These are phyloP conservation scores for Erodium trifolium DNA, from an alignment of 441 rosid species.

Conservation along the genomic window DNA sequence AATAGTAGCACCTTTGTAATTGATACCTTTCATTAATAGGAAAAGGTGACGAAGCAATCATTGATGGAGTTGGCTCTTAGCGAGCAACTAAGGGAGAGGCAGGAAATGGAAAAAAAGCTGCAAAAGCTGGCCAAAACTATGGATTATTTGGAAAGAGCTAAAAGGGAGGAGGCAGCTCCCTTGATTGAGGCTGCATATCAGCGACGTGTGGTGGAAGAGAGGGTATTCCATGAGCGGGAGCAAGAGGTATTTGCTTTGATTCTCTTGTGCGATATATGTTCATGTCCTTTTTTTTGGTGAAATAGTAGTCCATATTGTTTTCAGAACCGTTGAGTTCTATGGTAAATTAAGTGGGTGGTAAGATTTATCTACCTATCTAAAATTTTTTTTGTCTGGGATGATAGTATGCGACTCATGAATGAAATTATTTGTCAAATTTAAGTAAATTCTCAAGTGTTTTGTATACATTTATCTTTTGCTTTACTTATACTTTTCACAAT, in stretches of 20 bases:
- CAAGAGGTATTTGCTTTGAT: constrained; percentile 47
- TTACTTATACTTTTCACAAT: too few species aligned
- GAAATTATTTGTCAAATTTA: too few species aligned
- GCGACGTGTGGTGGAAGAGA: constrained; percentile 74
- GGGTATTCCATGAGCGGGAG: constrained; percentile 72
- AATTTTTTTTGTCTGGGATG: too few species aligned
- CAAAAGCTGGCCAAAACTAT: constrained; percentile 80
- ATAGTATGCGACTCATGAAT: too few species aligned
- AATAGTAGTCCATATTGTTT: background rate
- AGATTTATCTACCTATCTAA: background rate
- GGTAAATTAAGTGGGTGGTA: background rate
- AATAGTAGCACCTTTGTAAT: background rate
- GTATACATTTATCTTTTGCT: too few species aligned
- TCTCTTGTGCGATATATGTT: too few species aligned
- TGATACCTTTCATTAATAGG: constrained; percentile 35
- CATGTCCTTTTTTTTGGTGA: background rate
- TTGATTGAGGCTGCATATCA: constrained; percentile 90
- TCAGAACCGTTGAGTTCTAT: background rate
- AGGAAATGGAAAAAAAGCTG: constrained; percentile 90
- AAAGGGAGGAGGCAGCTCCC: constrained; percentile 94
- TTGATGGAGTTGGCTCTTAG: constrained; percentile 68
- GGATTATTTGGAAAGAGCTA: constrained; percentile 95
- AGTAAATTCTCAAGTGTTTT: too few species aligned
- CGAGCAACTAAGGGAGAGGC: constrained; percentile 89
- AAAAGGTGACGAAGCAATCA: constrained; percentile 74